Base-by-base conservation (phyloP, 192 early-diverging fungal species). In the Podila minutissima region DNA sequence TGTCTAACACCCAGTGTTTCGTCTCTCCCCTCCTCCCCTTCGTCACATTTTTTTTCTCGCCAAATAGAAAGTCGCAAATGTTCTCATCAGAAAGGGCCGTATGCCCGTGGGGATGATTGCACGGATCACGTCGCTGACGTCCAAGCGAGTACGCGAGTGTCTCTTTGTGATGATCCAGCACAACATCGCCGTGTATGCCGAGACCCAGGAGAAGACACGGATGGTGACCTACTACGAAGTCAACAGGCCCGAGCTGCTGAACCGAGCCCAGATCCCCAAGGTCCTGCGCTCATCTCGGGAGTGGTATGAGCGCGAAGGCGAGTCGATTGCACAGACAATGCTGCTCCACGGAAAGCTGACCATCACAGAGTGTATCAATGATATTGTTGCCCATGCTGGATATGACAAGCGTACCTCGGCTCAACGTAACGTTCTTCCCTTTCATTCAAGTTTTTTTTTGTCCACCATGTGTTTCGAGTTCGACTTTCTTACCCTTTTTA, bases 141-240 rank as follows among this genome's bases (percentile, higher is more conserved):
- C 81, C 9, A 71, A 73, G 38, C 86, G 90, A 29, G 89, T 94
- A 11, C 89, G 92, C 26, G 94, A 96, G 77, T 84, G 86, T 31
- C 85, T 98, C 22, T 89, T 93, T 17, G 88, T 96, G 4, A 84
- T 98, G 63, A 94, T 98, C 53, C 97, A 98, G 81, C 97, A 98
- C 83, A 88, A 90, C 72, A 62, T 95, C 4, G 92, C 84, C 13
- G 90, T 90, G 10, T 95, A 92, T 72, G 91, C 93, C 8, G 91
- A 92, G 70, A 55, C 82, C 4, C 64, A 83, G 31, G 94, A 94
- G 62, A 86, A 88, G 2, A 41, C 66, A 33, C 85, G 90, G n/a
- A 86, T 87, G 33, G 82, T 86, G 5, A 90, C 90, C 10, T 94
- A 92, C 83, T 98, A 97, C 74, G 83, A 89, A 17, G 64, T 91